phyloP scores from a whole-genome alignment of 1,284 basidiomycete species.

The Schizophyllum amplum region DNA sequence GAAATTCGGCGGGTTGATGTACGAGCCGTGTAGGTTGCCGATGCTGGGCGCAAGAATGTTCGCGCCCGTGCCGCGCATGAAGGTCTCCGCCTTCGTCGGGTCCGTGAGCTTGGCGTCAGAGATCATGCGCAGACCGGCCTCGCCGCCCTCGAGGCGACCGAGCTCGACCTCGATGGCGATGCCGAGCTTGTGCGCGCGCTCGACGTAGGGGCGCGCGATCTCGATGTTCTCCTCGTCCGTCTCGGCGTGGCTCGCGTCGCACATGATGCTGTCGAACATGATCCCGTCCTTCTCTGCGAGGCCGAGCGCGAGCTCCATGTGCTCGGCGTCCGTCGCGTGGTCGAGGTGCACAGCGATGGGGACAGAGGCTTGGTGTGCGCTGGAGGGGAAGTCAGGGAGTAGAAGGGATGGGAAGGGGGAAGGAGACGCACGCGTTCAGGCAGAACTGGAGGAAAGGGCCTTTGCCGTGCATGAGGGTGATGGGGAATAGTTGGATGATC shows the following conservation, averaged over 20 bases:
- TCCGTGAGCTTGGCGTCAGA: slow-evolving; percentile 40
- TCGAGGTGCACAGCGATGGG: slow-evolving; percentile 42
- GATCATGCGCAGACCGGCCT: slow-evolving; percentile 38
- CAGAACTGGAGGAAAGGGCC: slow-evolving; percentile 41
- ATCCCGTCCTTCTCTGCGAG: slow-evolving; percentile 37
- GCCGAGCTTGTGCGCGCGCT: slow-evolving; percentile 32
- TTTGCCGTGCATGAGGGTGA: slow-evolving; percentile 37
- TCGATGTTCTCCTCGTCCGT: slow-evolving; percentile 42
- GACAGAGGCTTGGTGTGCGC: slow-evolving; percentile 37
- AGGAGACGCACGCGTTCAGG: slow-evolving; percentile 28
- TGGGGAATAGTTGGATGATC: slow-evolving; percentile 38
- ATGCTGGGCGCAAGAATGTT: slow-evolving; percentile 40
- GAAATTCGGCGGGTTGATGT: slow-evolving; percentile 38
- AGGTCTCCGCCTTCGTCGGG: slow-evolving; percentile 33
- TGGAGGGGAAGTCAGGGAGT: slow-evolving; percentile 3
- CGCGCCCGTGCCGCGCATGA: slow-evolving; percentile 39
- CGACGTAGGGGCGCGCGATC: slow-evolving; percentile 36
- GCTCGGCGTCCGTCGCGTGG: slow-evolving; percentile 39
- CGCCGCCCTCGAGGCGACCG: slow-evolving; percentile 43
- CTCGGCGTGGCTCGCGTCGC: slow-evolving; percentile 44
- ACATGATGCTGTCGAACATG: slow-evolving; percentile 44
- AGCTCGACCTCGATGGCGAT: slow-evolving; percentile 42
- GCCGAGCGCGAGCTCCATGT: slow-evolving; percentile 36
- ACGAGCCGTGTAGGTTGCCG: slow-evolving; percentile 39
- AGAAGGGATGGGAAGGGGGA: neutral